Conservation (phyloP, 2,329 filamentous ascomycete genomes). For the Xylariaceae sp. region DNA sequence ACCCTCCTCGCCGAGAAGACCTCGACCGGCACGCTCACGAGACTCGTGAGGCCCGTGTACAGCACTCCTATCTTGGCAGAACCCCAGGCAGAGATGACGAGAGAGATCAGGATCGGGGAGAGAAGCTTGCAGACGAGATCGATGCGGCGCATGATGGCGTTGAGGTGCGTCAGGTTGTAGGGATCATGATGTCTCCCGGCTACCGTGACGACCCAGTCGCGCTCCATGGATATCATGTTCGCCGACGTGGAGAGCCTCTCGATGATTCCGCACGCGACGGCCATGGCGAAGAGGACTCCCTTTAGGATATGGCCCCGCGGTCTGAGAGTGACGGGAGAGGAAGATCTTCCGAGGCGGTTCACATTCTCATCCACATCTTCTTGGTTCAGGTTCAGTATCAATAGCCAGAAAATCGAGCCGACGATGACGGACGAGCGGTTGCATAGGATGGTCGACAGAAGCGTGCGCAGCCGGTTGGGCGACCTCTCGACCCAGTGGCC, state of each 20-base stretch:
- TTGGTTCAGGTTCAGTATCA: slow-evolving; percentile 29
- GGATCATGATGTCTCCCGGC: slow-evolving; percentile 27
- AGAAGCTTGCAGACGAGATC: slow-evolving; percentile 53
- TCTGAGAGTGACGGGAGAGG: slow-evolving; percentile 15
- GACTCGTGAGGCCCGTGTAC: slow-evolving; percentile 40
- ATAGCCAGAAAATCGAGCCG: slow-evolving; percentile 36
- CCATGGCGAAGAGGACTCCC: slow-evolving; percentile 30
- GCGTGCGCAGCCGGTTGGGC: slow-evolving; percentile 35
- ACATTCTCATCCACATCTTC: slow-evolving; percentile 5
- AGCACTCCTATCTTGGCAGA: slow-evolving; percentile 41
- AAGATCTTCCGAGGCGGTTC: no score
- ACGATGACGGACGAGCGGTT: slow-evolving; percentile 37
- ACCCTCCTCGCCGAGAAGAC: slow-evolving; percentile 34
- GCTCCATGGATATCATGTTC: slow-evolving; percentile 42
- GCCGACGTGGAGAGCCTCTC: slow-evolving; percentile 38
- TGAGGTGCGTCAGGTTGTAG: slow-evolving; percentile 40
- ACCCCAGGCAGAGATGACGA: slow-evolving; percentile 38
- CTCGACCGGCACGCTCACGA: slow-evolving; percentile 36
- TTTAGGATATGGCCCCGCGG: slow-evolving; percentile 26
- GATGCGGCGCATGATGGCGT: slow-evolving; percentile 51
- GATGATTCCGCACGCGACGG: slow-evolving; percentile 35
- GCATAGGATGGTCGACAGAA: slow-evolving; percentile 37
- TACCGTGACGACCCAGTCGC: slow-evolving; percentile 40
- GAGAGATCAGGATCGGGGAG: slow-evolving; percentile 46
- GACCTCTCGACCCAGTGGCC: slow-evolving; percentile 38